Percentiles rank a stretch among this genome's conserved stretches.
Evolutionary conservation across 192 early-diverging fungal species (phyloP).

Genomic region (Entomortierella parvispora): DNA sequence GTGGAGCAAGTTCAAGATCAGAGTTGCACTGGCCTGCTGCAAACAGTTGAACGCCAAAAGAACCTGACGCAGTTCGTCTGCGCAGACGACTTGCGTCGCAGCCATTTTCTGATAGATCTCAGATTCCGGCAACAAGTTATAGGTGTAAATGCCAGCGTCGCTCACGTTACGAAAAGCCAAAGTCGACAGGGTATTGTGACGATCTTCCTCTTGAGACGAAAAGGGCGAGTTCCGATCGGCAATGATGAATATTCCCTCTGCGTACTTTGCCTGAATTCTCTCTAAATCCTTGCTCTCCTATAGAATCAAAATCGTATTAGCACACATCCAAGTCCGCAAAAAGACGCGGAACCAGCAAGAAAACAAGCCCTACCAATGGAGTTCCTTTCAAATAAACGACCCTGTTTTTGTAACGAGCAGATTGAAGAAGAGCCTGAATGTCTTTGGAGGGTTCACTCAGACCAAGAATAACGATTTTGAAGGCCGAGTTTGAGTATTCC

Average conservation of each 20-base stretch:
- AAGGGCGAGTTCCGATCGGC: conserved; percentile 37
- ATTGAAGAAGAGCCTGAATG: conserved; percentile 39
- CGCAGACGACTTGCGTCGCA: conserved; percentile 60
- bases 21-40: conserved; percentile 64
- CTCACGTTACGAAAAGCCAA: conserved; percentile 48
- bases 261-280: conserved; percentile 42
- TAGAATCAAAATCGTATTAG: too few relatives aligned
- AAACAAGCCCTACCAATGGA: conserved; percentile 27
- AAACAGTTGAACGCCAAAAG: conserved; percentile 67
- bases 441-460: conserved; percentile 48
- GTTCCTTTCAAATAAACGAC: conserved; percentile 48
- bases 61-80: conserved; percentile 61
- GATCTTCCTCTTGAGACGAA: conserved; percentile 44
- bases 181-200: conserved; percentile 46
- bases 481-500: conserved; percentile 44
- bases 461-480: conserved; percentile 50
- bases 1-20: conserved; percentile 74
- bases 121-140: conserved; percentile 71
- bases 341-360: too few relatives aligned
- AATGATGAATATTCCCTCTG: conserved; percentile 51
- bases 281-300: conserved; percentile 52
- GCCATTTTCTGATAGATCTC: conserved; percentile 67
- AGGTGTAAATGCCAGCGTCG: conserved; percentile 68
- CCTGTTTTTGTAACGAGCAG: conserved; percentile 48
- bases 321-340: too few relatives aligned